These are phyloP conservation scores for Neospermospora avenae DNA, from an alignment of 2,329 filamentous ascomycete species.

Conservation along the genomic window DNA sequence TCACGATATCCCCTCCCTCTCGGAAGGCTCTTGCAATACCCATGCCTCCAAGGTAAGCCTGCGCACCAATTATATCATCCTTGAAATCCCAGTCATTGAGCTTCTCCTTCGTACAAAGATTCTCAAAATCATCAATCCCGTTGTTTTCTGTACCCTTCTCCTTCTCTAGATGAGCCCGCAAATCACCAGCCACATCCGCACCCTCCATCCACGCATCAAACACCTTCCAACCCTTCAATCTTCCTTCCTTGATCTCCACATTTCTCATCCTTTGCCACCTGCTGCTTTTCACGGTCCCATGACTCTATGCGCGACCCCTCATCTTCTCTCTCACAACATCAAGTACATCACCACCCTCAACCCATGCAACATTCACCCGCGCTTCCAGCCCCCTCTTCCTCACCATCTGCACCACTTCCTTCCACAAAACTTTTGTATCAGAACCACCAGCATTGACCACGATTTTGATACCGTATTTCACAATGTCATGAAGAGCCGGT, in stretches of 20 bases:
- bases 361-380: constrained; percentile 42
- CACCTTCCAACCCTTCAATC: constrained; percentile 27
- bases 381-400: not conserved
- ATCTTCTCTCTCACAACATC: constrained; percentile 25
- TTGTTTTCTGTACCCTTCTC: constrained; percentile 18
- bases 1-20: constrained; percentile 44
- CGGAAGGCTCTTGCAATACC: constrained; percentile 38
- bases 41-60: constrained; percentile 46
- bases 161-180: constrained; percentile 1
- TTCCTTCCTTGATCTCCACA: constrained; percentile 36
- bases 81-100: constrained; percentile 25
- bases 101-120: constrained; percentile 16
- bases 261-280: constrained; percentile 32
- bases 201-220: constrained; percentile 35
- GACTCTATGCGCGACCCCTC: not conserved
- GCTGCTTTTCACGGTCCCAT: not conserved
- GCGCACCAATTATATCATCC: constrained; percentile 14
- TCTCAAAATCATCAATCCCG: constrained; percentile 2
- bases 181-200: constrained; percentile 30
- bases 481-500: constrained; percentile 41
- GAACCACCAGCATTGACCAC: constrained; percentile 52
- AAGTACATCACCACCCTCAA: constrained; percentile 44
- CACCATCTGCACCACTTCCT: constrained; percentile 38
- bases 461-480: constrained; percentile 46
- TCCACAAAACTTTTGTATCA: constrained; percentile 40